These are phyloP conservation scores for Lentinula sp. DNA, from an alignment of 768 basidiomycete genomes.

Conservation along the genomic window DNA sequence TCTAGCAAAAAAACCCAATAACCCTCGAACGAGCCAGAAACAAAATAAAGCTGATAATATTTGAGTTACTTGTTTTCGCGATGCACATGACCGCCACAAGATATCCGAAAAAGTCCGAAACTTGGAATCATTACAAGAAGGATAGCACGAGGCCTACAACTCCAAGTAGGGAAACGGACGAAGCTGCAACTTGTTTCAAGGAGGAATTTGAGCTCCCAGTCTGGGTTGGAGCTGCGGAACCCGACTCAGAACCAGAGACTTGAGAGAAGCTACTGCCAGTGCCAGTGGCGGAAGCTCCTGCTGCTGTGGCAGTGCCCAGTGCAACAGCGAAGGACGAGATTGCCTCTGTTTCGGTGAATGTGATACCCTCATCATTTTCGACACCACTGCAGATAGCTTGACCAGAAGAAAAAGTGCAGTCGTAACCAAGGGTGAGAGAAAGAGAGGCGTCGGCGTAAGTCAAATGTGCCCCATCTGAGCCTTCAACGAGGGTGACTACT, in stretches of 20 bases:
- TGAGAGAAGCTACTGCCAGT: neutral
- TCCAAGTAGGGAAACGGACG: neutral
- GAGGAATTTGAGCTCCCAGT: neutral
- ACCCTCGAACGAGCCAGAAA: too few species aligned
- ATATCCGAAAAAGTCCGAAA: neutral
- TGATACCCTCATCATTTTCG: constrained; percentile 4
- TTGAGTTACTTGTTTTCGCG: neutral
- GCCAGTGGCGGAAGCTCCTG: neutral
- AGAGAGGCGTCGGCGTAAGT: constrained; percentile 22
- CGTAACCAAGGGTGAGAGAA: constrained; percentile 13
- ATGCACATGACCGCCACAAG: neutral
- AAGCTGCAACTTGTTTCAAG: neutral
- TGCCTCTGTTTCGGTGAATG: constrained; percentile 16
- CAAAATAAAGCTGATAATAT: neutral
- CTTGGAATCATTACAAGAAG: neutral
- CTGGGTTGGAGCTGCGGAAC: neutral
- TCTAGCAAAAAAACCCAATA: too few species aligned
- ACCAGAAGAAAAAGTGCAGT: constrained; percentile 18
- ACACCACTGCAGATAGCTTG: constrained; percentile 19
- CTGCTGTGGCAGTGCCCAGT: constrained; percentile 10
- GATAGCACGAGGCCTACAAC: neutral
- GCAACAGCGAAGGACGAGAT: constrained; percentile 20
- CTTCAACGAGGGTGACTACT: constrained; percentile 39
- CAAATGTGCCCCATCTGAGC: constrained; percentile 30
- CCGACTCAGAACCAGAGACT: neutral